These are phyloP conservation scores for Verticillium dahliae DNA, from an alignment of 2,329 filamentous ascomycete genomes.

Conservation along the genomic window DNA sequence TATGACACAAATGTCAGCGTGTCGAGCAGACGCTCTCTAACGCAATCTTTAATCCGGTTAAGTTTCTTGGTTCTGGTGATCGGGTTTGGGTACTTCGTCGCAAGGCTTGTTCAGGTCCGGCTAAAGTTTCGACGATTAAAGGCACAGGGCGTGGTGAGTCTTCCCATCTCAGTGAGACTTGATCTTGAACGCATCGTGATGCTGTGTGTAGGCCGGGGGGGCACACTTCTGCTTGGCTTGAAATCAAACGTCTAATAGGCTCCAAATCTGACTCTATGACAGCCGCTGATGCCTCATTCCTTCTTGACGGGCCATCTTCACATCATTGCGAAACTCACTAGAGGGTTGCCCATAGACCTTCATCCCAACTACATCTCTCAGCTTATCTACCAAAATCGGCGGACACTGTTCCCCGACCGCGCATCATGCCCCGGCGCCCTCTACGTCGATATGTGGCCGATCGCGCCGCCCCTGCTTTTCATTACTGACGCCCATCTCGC, in stretches of 20 bases:
- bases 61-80: not conserved
- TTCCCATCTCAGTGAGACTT: not conserved
- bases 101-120: not conserved
- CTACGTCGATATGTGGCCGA: constrained; percentile 22
- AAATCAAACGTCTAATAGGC: too few relatives aligned
- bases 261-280: not conserved
- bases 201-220: not conserved
- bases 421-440: constrained; percentile 18
- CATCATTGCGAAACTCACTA: not conserved
- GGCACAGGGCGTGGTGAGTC: not conserved
- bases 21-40: not conserved
- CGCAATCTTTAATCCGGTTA: not conserved
- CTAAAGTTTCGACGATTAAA: not conserved
- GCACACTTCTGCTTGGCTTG: too few relatives aligned
- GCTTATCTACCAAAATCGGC: not conserved
- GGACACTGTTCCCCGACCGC: not conserved
- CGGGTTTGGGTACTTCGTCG: not conserved
- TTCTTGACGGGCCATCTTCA: not conserved
- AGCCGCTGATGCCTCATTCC: not conserved
- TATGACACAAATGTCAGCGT: not conserved
- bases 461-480: constrained; percentile 13
- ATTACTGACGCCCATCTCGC: constrained; percentile 13
- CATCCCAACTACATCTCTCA: not conserved
- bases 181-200: not conserved
- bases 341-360: not conserved